Evolutionary conservation across 2,329 filamentous ascomycete genomes (phyloP).

Genomic region (Hypomyces perniciosus): DNA sequence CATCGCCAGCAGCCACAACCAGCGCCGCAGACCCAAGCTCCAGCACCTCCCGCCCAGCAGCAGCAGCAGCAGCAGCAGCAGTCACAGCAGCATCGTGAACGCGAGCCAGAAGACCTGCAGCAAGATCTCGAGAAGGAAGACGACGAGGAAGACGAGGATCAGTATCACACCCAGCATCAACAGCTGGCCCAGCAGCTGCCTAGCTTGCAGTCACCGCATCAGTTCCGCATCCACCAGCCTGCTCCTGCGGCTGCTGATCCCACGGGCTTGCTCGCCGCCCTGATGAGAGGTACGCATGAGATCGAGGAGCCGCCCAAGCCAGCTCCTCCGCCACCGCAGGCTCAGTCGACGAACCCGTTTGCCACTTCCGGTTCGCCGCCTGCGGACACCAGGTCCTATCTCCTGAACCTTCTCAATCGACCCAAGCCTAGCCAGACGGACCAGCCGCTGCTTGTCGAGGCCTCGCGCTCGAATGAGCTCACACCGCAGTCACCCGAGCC

Average conservation of each 20-base stretch:
- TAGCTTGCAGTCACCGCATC: conserved; percentile 18
- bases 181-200: conserved; percentile 16
- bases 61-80: conserved; percentile 19
- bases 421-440: conserved; percentile 62
- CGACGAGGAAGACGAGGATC: conserved; percentile 8
- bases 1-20: conserved; percentile 23
- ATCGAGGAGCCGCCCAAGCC: conserved; percentile 33
- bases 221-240: conserved; percentile 47
- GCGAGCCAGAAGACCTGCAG: conserved; percentile 6
- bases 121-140: conserved; percentile 2
- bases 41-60: conserved; percentile 13
- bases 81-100: conserved; percentile 18
- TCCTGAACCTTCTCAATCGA: conserved; percentile 79
- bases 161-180: conserved; percentile 5
- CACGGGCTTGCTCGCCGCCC: conserved; percentile 51
- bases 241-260: conserved; percentile 52
- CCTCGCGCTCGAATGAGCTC: conserved; percentile 35
- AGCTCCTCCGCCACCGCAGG: conserved; percentile 16
- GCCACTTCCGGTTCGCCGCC: conserved; percentile 46
- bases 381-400: conserved; percentile 73
- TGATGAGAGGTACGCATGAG: conserved; percentile 53
- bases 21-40: conserved; percentile 17
- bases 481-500: conserved; percentile 40
- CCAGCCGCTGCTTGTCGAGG: conserved; percentile 35
- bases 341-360: conserved; percentile 33